phyloP scores from a whole-genome alignment of 1,139 yeast species.

The Debaryomyces sp. region DNA sequence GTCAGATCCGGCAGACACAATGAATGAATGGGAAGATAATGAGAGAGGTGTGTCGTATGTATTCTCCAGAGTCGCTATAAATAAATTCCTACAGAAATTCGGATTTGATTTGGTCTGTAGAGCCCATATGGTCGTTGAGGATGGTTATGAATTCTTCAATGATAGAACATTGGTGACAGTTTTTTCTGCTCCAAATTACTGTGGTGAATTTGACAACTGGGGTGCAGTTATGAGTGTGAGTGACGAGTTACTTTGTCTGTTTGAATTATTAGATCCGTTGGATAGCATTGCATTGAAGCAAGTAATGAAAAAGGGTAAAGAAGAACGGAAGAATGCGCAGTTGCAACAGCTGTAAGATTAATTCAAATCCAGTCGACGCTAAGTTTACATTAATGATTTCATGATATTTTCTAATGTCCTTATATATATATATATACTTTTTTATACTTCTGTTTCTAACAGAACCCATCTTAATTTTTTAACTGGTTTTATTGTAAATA shows the following conservation, averaged over 20 bases:
- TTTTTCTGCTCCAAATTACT: constrained; percentile 94
- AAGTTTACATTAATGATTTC: constrained; percentile 7
- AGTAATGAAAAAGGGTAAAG: constrained; percentile 85
- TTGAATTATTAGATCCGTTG: constrained; percentile 90
- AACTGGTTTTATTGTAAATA: not conserved
- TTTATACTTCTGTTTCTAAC: not conserved
- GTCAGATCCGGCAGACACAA: constrained; percentile 96
- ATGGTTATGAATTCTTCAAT: constrained; percentile 96
- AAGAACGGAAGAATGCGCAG: constrained; percentile 69
- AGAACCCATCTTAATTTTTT: not conserved
- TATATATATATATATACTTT: constrained; percentile 2
- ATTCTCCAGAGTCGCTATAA: constrained; percentile 88
- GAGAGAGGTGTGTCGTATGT: constrained; percentile 98
- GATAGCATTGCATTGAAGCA: constrained; percentile 92
- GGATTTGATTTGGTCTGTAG: constrained; percentile 94
- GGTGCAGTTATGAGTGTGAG: constrained; percentile 98
- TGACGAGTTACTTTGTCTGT: constrained; percentile 88
- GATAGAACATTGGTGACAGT: constrained; percentile 93
- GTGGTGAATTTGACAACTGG: constrained; percentile 99
- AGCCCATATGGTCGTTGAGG: constrained; percentile 99
- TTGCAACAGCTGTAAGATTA: constrained; percentile 20
- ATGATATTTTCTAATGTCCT: not conserved
- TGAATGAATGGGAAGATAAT: constrained; percentile 97
- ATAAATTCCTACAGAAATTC: constrained; percentile 82
- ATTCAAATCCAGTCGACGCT: not conserved